Conservation (phyloP, 257 asterid genomes). For the Ilex asprella region DNA sequence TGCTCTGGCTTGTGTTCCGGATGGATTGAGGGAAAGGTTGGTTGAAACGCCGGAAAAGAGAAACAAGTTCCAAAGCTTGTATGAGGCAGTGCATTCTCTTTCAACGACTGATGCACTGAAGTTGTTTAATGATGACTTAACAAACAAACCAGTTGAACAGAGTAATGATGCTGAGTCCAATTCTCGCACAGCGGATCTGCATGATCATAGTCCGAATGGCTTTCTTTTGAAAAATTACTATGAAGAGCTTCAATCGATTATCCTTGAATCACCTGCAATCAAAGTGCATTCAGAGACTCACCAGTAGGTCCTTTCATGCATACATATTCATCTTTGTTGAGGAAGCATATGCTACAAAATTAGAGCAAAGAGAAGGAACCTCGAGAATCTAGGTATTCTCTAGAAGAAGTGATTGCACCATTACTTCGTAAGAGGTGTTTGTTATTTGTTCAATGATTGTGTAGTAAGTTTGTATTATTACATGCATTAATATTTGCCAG, state of each 20-base stretch:
- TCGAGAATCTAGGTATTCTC: no score
- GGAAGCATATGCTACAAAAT: no score
- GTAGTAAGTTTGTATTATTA: no score
- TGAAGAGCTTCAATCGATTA: conserved; percentile 35
- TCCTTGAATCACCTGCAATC: conserved; percentile 47
- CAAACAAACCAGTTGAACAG: conserved; percentile 22
- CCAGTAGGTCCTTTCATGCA: not conserved
- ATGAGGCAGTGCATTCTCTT: conserved; percentile 39
- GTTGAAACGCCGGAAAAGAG: not conserved
- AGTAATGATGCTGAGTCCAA: conserved; percentile 15
- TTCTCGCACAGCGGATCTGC: conserved; percentile 15
- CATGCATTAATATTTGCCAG: no score
- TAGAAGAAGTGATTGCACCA: no score
- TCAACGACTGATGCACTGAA: conserved; percentile 54
- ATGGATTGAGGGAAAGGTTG: not conserved
- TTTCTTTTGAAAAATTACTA: conserved; percentile 29
- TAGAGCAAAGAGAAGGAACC: no score
- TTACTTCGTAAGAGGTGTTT: no score
- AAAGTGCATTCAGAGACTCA: conserved; percentile 24
- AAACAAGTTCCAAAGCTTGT: conserved; percentile 20
- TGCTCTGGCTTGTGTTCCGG: not conserved
- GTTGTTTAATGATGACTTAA: conserved; percentile 38
- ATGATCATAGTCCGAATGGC: conserved; percentile 14
- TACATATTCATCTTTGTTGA: no score
- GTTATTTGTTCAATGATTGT: no score